Percentiles rank a stretch among this genome's conserved stretches.
These are phyloP conservation scores for Citrus maxima DNA, from an alignment of 345 rosid genomes.

Conservation along the genomic window DNA sequence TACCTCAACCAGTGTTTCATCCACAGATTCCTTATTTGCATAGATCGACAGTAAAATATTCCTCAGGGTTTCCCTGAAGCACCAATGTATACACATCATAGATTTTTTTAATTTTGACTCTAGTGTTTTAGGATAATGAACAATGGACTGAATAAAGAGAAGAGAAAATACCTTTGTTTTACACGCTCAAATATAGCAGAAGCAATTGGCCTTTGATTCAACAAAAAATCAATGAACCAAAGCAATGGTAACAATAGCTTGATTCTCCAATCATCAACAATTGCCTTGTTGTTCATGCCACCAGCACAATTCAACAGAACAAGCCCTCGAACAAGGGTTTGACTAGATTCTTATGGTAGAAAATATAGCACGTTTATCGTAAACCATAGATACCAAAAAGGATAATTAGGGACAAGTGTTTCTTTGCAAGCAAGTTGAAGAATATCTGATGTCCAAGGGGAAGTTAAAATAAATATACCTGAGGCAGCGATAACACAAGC, in stretches of 20 bases:
- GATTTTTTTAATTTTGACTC: neutral
- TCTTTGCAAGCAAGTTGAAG: neutral
- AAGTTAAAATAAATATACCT: slow-evolving; percentile 30
- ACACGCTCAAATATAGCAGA: slow-evolving; percentile 68
- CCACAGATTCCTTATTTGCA: slow-evolving; percentile 74
- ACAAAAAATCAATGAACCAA: slow-evolving; percentile 68
- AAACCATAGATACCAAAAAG: slow-evolving; percentile 1
- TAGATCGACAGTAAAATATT: slow-evolving; percentile 62
- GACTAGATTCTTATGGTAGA: slow-evolving; percentile 37
- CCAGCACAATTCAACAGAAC: slow-evolving; percentile 89
- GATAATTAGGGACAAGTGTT: neutral
- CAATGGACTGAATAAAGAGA: neutral
- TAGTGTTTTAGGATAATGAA: neutral
- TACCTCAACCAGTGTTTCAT: slow-evolving; percentile 84
- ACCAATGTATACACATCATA: neutral
- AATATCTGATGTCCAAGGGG: neutral
- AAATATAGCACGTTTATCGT: neutral
- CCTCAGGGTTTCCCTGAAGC: slow-evolving; percentile 65
- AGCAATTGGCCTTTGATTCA: slow-evolving; percentile 67
- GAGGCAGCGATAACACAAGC: slow-evolving; percentile 95
- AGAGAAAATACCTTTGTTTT: slow-evolving; percentile 48
- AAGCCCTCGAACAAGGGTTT: slow-evolving; percentile 60
- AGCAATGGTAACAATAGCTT: slow-evolving; percentile 70
- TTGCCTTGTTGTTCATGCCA: slow-evolving; percentile 95
- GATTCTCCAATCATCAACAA: slow-evolving; percentile 97